Evolutionary conservation across 2,329 filamentous ascomycete genomes (phyloP), one percentile per base, ranked within the genome.

Genomic region (Pseudocercospora fijiensis): DNA sequence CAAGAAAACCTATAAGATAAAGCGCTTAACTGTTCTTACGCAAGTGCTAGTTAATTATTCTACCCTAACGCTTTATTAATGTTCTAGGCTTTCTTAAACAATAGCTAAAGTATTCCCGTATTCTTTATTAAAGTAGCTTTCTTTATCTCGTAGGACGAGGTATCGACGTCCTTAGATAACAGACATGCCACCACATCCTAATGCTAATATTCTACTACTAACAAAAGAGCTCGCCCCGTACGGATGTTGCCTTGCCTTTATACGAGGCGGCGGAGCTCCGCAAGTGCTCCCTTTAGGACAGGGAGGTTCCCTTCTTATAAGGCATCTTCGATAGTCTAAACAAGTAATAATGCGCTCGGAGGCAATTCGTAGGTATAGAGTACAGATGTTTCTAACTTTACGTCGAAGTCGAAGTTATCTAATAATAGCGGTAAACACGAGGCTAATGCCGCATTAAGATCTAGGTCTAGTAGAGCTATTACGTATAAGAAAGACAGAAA

Each of bases 1-100:
- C 52, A 45, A 47, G 5, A 33, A 13, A 52, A 11, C 24, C 33
- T 7, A 37, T 7, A 37, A 37, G 16, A 26, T 16, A 45, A 47
- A 63, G 6, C 55, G 27, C 45, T 56, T 10, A n/a, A 24, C 13
- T 28, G 26, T 53, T 18, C 61, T 63, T 60, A 59, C 56, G 61
- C 43, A 52, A 63, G 41, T 51, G 57, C 53, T 43, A 45, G 61
- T 18, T 43, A 56, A 37, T 63, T 20, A 10, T 47, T n/a, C 45
- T 22, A 53, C 20, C 55, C 56, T 2, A 63, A 47, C 26, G 43
- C 45, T 20, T 58, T 58, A 26, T 63, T 63, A 24, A 60, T 63
- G 47, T 58, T 28, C 61, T 45, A 63, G 10, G 33, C 55, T 53
- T 63, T 53, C 3, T 63, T 28, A 24, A 63, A 59, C 7, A 63